Evolutionary conservation across 768 basidiomycete species (phyloP).

Genomic region (Tricholoma sp.): DNA sequence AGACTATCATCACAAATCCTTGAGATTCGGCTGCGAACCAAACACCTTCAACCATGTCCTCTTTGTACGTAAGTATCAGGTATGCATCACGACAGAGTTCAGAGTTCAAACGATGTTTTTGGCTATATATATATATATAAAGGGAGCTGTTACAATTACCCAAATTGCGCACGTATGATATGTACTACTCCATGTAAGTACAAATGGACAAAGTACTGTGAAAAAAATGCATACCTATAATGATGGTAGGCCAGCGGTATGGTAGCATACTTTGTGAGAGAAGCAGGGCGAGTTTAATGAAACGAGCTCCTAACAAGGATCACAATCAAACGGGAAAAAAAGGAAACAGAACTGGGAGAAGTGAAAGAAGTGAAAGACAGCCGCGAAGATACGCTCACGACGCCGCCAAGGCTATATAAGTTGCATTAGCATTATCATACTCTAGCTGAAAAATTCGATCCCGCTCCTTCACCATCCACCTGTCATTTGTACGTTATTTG

Average conservation of each 20-base stretch:
- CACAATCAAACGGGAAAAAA: not conserved
- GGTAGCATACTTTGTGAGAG: not conserved
- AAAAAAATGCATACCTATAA: not conserved
- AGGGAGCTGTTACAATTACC: not conserved
- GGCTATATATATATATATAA: too few relatives aligned
- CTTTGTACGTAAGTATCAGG: too few relatives aligned
- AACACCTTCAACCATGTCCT: too few relatives aligned
- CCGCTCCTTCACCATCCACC: conserved; percentile 77
- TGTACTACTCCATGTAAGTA: not conserved
- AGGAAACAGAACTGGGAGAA: not conserved
- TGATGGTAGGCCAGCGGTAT: not conserved
- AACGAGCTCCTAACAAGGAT: not conserved
- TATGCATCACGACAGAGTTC: too few relatives aligned
- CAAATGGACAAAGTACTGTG: not conserved
- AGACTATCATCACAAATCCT: too few relatives aligned
- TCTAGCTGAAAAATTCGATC: conserved; percentile 69
- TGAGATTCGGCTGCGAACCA: too few relatives aligned
- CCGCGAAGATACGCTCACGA: conserved; percentile 38
- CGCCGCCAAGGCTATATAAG: conserved; percentile 80
- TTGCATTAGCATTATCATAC: conserved; percentile 71
- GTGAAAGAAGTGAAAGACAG: not conserved
- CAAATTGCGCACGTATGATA: not conserved
- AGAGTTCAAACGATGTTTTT: too few relatives aligned
- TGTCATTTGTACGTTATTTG: conserved; percentile 21
- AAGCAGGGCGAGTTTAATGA: not conserved